Conservation (phyloP, 345 rosid species). For the Toxicodendron radicans region DNA sequence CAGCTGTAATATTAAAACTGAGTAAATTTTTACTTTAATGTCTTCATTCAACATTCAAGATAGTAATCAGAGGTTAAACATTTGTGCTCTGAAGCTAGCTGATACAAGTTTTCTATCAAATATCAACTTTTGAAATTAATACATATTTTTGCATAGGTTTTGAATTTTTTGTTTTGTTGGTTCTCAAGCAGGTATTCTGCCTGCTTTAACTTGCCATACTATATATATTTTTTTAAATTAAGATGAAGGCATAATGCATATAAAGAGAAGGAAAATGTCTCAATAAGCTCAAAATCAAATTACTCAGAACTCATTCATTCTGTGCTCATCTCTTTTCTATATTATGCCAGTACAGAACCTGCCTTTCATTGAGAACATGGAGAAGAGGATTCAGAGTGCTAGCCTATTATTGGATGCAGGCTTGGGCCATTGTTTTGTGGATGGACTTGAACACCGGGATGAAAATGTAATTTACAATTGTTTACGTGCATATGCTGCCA, state of each 20-base stretch:
- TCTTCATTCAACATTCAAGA: no score
- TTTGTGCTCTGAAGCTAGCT: no score
- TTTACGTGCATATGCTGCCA: constrained; percentile 93
- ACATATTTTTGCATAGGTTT: no score
- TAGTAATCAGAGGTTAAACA: no score
- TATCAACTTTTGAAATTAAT: no score
- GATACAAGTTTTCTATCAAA: no score
- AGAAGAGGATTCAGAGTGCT: constrained; percentile 92
- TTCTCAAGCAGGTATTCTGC: background rate
- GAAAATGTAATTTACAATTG: constrained; percentile 93
- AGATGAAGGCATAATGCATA: background rate
- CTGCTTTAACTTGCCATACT: background rate
- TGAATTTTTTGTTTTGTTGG: no score
- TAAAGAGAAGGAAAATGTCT: constrained; percentile 11
- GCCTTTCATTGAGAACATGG: constrained; percentile 96
- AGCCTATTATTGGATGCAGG: constrained; percentile 84
- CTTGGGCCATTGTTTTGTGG: constrained; percentile 92
- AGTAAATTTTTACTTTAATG: no score
- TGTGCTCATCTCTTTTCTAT: constrained; percentile 53
- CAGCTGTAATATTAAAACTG: no score
- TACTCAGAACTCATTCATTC: constrained; percentile 18
- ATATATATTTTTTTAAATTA: background rate
- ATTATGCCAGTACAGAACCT: constrained; percentile 95
- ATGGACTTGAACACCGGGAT: constrained; percentile 84
- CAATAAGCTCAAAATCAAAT: constrained; percentile 1